Percentiles rank a stretch among this genome's conserved stretches.
phyloP scores from a whole-genome alignment of 768 basidiomycete species.

The Trametes maxima region DNA sequence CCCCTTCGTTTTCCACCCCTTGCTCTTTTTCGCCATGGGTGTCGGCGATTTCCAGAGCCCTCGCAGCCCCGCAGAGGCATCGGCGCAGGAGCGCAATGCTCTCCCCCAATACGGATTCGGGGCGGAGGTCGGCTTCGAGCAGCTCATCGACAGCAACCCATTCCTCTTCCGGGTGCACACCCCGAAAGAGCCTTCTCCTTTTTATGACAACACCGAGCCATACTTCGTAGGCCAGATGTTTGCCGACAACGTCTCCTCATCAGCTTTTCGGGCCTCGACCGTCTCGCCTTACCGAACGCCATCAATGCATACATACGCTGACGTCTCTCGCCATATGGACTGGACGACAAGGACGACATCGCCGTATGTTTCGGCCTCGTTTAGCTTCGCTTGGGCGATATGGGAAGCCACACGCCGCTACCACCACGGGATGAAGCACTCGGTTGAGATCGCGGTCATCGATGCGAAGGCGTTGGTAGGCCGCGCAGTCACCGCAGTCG shows the following conservation, averaged over 20 bases:
- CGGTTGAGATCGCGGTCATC: constrained; percentile 78
- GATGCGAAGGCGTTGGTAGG: constrained; percentile 62
- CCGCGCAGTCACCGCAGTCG: constrained; percentile 64
- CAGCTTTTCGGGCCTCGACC: constrained; percentile 29
- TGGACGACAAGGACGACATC: constrained; percentile 77
- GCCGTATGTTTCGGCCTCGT: constrained; percentile 72
- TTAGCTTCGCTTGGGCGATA: constrained; percentile 80
- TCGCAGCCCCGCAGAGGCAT: constrained; percentile 9
- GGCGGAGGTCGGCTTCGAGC: constrained; percentile 60
- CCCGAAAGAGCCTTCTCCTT: constrained; percentile 59
- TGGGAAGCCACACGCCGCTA: constrained; percentile 84
- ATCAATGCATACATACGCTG: constrained; percentile 51
- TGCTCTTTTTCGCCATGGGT: constrained; percentile 10
- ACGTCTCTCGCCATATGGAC: constrained; percentile 71
- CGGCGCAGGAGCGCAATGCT: constrained; percentile 26
- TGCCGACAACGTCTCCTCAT: constrained; percentile 39
- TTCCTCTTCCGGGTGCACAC: constrained; percentile 84
- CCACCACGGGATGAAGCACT: constrained; percentile 69
- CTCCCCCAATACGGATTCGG: constrained; percentile 79
- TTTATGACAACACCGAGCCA: constrained; percentile 56
- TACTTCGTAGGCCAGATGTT: constrained; percentile 74
- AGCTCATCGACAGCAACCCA: constrained; percentile 61
- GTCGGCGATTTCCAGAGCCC: constrained; percentile 11
- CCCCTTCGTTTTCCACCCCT: not conserved
- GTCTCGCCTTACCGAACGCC: constrained; percentile 31